Conservation (phyloP, 352 stramenopile genomes). For the Pythium aphanidermatum region DNA sequence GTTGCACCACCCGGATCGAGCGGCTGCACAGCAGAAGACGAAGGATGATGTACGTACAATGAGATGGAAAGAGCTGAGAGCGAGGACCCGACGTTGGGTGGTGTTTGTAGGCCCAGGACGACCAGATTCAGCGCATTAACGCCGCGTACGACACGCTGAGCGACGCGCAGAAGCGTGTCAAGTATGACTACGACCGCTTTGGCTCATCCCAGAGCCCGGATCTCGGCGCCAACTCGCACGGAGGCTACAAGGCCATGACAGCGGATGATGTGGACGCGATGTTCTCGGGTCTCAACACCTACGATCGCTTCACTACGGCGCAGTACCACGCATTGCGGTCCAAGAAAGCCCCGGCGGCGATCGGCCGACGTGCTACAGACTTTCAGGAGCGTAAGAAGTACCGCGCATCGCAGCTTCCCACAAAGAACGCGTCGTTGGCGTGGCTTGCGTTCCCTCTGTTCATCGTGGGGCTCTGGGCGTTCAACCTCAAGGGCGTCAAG, state of each 20-base stretch:
- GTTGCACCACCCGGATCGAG: conserved; percentile 66
- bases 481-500: conserved; percentile 54
- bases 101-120: conserved; percentile 15
- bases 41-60: conserved; percentile 18
- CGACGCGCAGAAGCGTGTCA: conserved; percentile 33
- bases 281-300: conserved; percentile 63
- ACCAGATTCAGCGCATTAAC: conserved; percentile 63
- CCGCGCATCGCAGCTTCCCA: conserved; percentile 52
- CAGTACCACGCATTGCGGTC: conserved; percentile 62
- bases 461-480: conserved; percentile 46
- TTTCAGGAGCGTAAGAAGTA: conserved; percentile 68
- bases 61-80: no score
- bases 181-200: conserved; percentile 74
- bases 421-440: conserved; percentile 48
- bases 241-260: conserved; percentile 61
- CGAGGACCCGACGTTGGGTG: no score
- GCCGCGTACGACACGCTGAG: conserved; percentile 67
- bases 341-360: conserved; percentile 37
- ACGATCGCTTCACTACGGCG: conserved; percentile 73
- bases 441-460: conserved; percentile 58
- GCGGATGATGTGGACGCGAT: conserved; percentile 68
- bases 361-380: conserved; percentile 51
- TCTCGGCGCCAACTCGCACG: conserved; percentile 25
- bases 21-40: conserved; percentile 24
- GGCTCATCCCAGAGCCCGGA: conserved; percentile 40